These are phyloP conservation scores for Yamadazyma sp. DNA, from an alignment of 1,139 yeast genomes.

Conservation along the genomic window DNA sequence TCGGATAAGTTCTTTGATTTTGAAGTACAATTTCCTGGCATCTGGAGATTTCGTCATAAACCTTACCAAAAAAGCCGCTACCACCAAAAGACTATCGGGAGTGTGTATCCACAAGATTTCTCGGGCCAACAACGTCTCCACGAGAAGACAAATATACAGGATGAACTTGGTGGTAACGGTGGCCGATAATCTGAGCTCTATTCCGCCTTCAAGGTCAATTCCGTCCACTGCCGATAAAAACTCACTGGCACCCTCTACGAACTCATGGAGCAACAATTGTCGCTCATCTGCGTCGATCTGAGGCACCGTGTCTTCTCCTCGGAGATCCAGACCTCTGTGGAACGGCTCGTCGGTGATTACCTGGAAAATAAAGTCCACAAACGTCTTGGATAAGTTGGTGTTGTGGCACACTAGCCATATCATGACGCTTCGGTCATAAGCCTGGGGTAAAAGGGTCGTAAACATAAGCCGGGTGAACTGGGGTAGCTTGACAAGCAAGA, in stretches of 20 bases:
- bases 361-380: slow-evolving; percentile 60
- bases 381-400: slow-evolving; percentile 50
- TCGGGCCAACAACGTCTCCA: slow-evolving; percentile 36
- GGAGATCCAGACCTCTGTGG: background rate
- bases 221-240: slow-evolving; percentile 46
- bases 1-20: slow-evolving; percentile 10
- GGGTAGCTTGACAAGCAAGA: slow-evolving; percentile 34
- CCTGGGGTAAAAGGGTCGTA: background rate
- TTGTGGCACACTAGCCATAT: slow-evolving; percentile 69
- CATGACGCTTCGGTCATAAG: slow-evolving; percentile 59
- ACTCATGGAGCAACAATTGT: slow-evolving; percentile 69
- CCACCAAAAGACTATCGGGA: slow-evolving; percentile 53
- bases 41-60: slow-evolving; percentile 56
- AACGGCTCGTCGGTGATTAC: slow-evolving; percentile 17
- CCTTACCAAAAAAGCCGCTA: slow-evolving; percentile 56
- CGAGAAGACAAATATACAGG: slow-evolving; percentile 59
- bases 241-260: slow-evolving; percentile 54
- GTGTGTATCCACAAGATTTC: slow-evolving; percentile 39
- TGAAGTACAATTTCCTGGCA: slow-evolving; percentile 40
- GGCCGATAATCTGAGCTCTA: slow-evolving; percentile 34
- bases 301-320: slow-evolving; percentile 41
- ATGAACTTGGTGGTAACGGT: slow-evolving; percentile 51
- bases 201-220: slow-evolving; percentile 35
- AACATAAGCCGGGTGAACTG: slow-evolving; percentile 21
- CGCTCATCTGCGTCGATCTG: slow-evolving; percentile 54